A percentile compares a stretch with the other conserved stretches of the same genome.
These are phyloP conservation scores for Talaromyces nanjingensis DNA, from an alignment of 495 filamentous ascomycete genomes.

Conservation along the genomic window DNA sequence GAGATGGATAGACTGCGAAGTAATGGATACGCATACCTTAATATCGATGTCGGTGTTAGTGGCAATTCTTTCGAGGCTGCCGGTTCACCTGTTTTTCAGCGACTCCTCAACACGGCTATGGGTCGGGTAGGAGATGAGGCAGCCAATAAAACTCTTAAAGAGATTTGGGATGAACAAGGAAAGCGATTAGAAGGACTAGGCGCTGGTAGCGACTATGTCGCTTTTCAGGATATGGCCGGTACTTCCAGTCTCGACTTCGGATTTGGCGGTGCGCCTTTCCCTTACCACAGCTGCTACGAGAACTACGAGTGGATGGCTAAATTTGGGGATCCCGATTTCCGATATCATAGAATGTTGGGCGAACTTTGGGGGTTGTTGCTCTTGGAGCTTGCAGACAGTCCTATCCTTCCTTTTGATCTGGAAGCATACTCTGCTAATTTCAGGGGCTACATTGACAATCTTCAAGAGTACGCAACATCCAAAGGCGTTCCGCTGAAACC, in stretches of 20 bases:
- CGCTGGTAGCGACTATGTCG: conserved; percentile 79
- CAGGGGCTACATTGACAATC: conserved; percentile 51
- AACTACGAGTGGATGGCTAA: conserved; percentile 79
- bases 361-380: conserved; percentile 79
- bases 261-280: conserved; percentile 63
- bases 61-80: conserved; percentile 68
- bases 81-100: conserved; percentile 71
- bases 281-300: conserved; percentile 82
- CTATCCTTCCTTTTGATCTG: conserved; percentile 79
- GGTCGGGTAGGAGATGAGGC: conserved; percentile 65
- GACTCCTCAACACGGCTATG: conserved; percentile 62
- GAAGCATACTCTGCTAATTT: conserved; percentile 63
- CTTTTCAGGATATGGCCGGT: conserved; percentile 92
- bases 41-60: conserved; percentile 79
- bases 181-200: conserved; percentile 59
- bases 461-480: conserved; percentile 56
- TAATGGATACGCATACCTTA: conserved; percentile 76
- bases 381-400: conserved; percentile 73
- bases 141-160: conserved; percentile 63
- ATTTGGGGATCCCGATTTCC: conserved; percentile 73
- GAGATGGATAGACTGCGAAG: conserved; percentile 48
- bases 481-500: conserved; percentile 39
- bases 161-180: conserved; percentile 65
- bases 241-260: conserved; percentile 81
- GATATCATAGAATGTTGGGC: conserved; percentile 71